These are phyloP conservation scores for Aureobasidium sp. DNA, from an alignment of 2,329 filamentous ascomycete species.

Conservation along the genomic window DNA sequence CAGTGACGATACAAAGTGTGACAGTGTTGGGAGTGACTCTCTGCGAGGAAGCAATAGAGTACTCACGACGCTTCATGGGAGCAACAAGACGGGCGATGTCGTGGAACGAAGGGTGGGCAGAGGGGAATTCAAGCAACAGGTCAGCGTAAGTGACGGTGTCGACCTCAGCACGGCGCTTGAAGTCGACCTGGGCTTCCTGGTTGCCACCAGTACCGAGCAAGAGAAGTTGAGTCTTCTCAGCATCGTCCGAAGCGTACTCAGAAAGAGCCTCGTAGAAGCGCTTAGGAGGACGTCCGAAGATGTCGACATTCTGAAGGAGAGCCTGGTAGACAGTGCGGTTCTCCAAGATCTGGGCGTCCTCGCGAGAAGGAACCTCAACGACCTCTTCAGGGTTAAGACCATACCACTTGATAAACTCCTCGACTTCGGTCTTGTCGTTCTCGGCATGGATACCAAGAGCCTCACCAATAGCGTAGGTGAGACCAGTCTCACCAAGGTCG, in stretches of 20 bases:
- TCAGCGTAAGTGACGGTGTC: conserved; percentile 90
- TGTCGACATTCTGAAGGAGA: conserved; percentile 84
- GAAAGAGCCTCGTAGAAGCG: conserved; percentile 92
- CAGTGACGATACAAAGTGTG: conserved; percentile 91
- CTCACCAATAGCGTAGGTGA: conserved; percentile 95
- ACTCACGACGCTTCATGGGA: conserved; percentile 93
- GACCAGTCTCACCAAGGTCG: conserved; percentile 79
- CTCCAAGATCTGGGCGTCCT: conserved; percentile 65
- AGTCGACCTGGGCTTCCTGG: conserved; percentile 73
- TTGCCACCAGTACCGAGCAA: conserved; percentile 54
- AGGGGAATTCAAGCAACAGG: conserved; percentile 78
- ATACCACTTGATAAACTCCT: conserved; percentile 83
- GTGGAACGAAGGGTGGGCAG: conserved; percentile 78
- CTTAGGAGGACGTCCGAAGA: conserved; percentile 94
- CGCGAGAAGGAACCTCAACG: conserved; percentile 83
- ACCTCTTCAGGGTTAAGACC: conserved; percentile 72
- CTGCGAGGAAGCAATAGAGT: conserved; percentile 97
- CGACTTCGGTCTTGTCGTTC: conserved; percentile 71
- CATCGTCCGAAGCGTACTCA: conserved; percentile 73
- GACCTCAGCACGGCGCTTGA: conserved; percentile 84
- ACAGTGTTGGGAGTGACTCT: conserved; percentile 86
- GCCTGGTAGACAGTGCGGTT: conserved; percentile 90
- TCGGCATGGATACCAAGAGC: conserved; percentile 93
- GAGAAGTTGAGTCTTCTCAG: conserved; percentile 71
- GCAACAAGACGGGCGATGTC: conserved; percentile 80